These are phyloP conservation scores for Alternaria sp. DNA, from an alignment of 2,329 filamentous ascomycete species.

Conservation along the genomic window DNA sequence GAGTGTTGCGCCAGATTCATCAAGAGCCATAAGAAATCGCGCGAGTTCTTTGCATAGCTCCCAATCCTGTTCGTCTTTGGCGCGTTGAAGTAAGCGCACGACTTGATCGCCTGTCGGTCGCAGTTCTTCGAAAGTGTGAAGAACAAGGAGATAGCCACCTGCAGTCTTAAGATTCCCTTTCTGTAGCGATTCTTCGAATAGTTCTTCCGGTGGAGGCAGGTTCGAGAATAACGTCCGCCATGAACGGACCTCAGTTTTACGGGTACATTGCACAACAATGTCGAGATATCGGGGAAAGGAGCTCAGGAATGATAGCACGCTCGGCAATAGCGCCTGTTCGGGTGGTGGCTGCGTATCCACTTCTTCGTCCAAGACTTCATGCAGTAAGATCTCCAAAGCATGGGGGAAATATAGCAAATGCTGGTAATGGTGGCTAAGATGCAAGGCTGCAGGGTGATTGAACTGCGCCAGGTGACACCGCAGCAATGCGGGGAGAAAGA, in stretches of 20 bases:
- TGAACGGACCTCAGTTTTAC: constrained; percentile 93
- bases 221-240: constrained; percentile 95
- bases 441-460: constrained; percentile 79
- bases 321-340: constrained; percentile 58
- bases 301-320: constrained; percentile 60
- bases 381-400: constrained; percentile 87
- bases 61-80: constrained; percentile 88
- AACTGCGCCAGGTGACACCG: constrained; percentile 78
- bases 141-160: constrained; percentile 91
- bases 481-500: constrained; percentile 89
- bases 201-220: constrained; percentile 83
- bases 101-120: constrained; percentile 75
- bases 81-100: constrained; percentile 78
- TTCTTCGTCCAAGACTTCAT: constrained; percentile 93
- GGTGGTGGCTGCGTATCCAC: constrained; percentile 69
- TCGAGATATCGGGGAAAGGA: constrained; percentile 81
- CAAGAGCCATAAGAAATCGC: constrained; percentile 91
- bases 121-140: constrained; percentile 75
- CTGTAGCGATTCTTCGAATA: constrained; percentile 91
- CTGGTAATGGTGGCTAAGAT: constrained; percentile 83
- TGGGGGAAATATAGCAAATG: constrained; percentile 91
- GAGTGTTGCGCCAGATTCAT: constrained; percentile 82
- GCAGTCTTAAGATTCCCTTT: constrained; percentile 91
- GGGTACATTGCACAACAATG: constrained; percentile 93
- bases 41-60: constrained; percentile 94